These are phyloP conservation scores for Pseudogymnoascus sp. DNA, from an alignment of 2,329 filamentous ascomycete genomes.

Conservation along the genomic window DNA sequence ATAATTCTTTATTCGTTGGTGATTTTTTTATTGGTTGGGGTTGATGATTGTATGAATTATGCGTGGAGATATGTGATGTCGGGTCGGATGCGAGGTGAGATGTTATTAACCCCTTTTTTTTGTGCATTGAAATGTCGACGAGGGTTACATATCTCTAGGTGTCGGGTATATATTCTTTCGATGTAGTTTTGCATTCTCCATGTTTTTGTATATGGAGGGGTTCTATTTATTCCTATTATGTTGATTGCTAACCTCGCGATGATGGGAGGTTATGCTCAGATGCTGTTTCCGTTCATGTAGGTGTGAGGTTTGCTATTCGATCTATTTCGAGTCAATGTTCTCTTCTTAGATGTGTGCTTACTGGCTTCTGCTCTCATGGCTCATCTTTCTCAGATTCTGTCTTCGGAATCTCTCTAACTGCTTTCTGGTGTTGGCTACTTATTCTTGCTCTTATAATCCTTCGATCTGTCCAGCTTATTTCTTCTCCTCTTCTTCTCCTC, in stretches of 20 bases:
- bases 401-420: background rate
- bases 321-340: background rate
- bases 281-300: background rate
- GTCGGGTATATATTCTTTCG: background rate
- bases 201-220: no score
- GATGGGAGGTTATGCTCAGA: background rate
- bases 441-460: background rate
- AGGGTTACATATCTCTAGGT: background rate
- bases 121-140: background rate
- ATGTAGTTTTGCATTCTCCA: no score
- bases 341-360: background rate
- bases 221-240: no score
- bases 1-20: background rate
- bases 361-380: background rate
- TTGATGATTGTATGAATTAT: background rate
- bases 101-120: background rate
- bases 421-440: background rate
- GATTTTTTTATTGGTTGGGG: background rate
- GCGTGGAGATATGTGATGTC: background rate
- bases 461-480: background rate
- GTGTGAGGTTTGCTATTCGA: background rate
- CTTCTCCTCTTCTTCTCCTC: background rate
- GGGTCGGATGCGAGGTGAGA: background rate
- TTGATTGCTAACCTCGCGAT: no score
- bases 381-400: background rate